phyloP scores from a whole-genome alignment of 192 early-diverging fungal species.

The Jimgerdemannia lactiflua region DNA sequence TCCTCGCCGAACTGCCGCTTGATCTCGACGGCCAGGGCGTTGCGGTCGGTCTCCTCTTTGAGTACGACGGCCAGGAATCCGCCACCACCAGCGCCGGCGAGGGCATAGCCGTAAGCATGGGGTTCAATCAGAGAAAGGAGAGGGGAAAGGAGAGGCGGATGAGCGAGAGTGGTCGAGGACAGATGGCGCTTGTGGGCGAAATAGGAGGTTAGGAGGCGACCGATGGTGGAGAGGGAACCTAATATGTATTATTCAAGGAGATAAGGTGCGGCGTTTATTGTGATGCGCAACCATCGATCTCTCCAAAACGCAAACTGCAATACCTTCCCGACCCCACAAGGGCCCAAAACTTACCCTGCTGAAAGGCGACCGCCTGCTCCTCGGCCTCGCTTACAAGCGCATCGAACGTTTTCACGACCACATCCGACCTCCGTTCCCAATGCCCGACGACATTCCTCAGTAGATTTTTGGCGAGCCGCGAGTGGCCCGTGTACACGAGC shows the following conservation, averaged over 20 bases:
- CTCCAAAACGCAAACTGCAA: neutral
- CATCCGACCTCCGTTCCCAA: constrained; percentile 16
- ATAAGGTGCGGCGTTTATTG: neutral
- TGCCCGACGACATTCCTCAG: constrained; percentile 25
- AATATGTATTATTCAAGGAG: neutral
- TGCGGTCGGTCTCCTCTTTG: neutral
- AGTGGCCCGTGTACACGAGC: constrained; percentile 28
- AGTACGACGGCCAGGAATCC: constrained; percentile 20
- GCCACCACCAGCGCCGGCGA: constrained; percentile 28
- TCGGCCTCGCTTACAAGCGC: constrained; percentile 19
- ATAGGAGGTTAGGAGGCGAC: constrained; percentile 15
- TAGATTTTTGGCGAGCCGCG: constrained; percentile 31
- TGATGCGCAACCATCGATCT: neutral
- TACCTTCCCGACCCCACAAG: neutral
- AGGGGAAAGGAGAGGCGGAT: constrained; percentile 9
- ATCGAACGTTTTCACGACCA: constrained; percentile 25
- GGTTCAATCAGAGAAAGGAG: constrained; percentile 8
- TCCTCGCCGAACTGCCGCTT: neutral
- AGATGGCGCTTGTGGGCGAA: constrained; percentile 19
- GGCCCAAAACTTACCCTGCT: constrained; percentile 14
- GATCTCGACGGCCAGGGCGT: neutral
- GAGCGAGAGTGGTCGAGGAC: constrained; percentile 15
- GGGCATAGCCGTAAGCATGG: constrained; percentile 17
- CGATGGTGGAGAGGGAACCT: neutral
- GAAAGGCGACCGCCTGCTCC: constrained; percentile 13